A percentile compares a stretch with the other conserved stretches of the same genome.
Conservation (phyloP, 805 yeast genomes). For the Saccharomycopsis sp. region DNA sequence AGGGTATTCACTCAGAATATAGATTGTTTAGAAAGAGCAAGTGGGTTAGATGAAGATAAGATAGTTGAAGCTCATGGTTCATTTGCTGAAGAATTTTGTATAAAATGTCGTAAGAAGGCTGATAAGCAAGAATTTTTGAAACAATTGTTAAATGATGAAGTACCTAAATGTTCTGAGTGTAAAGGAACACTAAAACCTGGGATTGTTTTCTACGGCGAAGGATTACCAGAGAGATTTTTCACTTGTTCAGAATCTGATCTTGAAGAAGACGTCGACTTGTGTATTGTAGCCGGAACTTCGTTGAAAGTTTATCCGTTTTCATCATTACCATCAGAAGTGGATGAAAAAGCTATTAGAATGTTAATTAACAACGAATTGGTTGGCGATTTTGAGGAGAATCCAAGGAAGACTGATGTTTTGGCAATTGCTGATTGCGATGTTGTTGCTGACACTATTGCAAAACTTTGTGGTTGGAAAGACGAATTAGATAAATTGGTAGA, state of each 20-base stretch:
- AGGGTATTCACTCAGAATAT: slow-evolving; percentile 90
- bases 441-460: slow-evolving; percentile 48
- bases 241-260: slow-evolving; percentile 55
- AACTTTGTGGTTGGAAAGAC: slow-evolving; percentile 55
- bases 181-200: slow-evolving; percentile 82
- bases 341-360: slow-evolving; percentile 43
- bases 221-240: slow-evolving; percentile 66
- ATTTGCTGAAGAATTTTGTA: slow-evolving; percentile 78
- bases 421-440: slow-evolving; percentile 58
- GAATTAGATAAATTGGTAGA: slow-evolving; percentile 41
- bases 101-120: slow-evolving; percentile 54
- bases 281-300: slow-evolving; percentile 89
- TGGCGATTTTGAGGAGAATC: slow-evolving; percentile 55
- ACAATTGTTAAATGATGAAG: slow-evolving; percentile 28
- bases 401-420: slow-evolving; percentile 56
- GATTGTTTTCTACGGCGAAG: slow-evolving; percentile 92
- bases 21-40: slow-evolving; percentile 82
- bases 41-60: slow-evolving; percentile 59
- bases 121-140: slow-evolving; percentile 15
- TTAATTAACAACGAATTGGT: slow-evolving; percentile 71
- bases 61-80: slow-evolving; percentile 95
- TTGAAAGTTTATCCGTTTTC: slow-evolving; percentile 90
- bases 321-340: slow-evolving; percentile 62
- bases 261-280: slow-evolving; percentile 46
- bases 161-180: slow-evolving; percentile 58